A percentile compares a stretch with the other conserved stretches of the same genome.
These are phyloP conservation scores for Pythium insidiosum DNA, from an alignment of 352 stramenopile genomes.

Conservation along the genomic window DNA sequence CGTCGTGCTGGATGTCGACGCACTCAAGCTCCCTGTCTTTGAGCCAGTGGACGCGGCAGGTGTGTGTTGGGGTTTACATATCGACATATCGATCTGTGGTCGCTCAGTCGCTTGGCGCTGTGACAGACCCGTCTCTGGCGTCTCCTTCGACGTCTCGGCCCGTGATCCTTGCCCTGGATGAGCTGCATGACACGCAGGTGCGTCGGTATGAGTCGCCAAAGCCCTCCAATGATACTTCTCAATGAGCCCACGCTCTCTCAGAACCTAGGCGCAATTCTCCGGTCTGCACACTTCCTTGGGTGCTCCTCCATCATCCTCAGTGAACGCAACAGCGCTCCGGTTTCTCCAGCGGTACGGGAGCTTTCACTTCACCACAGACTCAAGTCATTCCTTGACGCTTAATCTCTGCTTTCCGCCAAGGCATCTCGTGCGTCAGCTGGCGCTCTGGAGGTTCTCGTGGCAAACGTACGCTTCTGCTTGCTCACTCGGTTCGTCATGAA, in stretches of 20 bases:
- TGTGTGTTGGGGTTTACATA: no score
- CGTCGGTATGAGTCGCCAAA: no score
- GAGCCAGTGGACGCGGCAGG: no score
- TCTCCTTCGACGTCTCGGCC: conserved; percentile 24
- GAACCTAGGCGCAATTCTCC: conserved; percentile 75
- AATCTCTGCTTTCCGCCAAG: conserved; percentile 7
- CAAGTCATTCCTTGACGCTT: no score
- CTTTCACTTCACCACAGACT: neutral
- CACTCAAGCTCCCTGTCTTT: conserved; percentile 51
- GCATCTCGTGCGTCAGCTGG: conserved; percentile 66
- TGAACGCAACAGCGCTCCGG: conserved; percentile 57
- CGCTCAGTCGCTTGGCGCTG: no score
- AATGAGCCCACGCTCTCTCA: conserved; percentile 5
- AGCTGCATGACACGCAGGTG: conserved; percentile 75
- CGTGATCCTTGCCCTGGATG: conserved; percentile 66
- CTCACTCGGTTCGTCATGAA: conserved; percentile 1
- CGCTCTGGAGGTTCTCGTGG: conserved; percentile 65
- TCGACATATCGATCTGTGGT: no score
- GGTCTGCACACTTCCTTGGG: conserved; percentile 72
- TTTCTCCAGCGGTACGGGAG: conserved; percentile 47
- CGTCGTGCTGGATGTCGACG: conserved; percentile 61
- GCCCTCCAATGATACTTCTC: no score
- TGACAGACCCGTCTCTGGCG: no score
- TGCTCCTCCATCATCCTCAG: conserved; percentile 58
- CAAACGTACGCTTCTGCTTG: no score